phyloP scores from a whole-genome alignment of 1,284 basidiomycete genomes.

The Trichosporon sp. region DNA sequence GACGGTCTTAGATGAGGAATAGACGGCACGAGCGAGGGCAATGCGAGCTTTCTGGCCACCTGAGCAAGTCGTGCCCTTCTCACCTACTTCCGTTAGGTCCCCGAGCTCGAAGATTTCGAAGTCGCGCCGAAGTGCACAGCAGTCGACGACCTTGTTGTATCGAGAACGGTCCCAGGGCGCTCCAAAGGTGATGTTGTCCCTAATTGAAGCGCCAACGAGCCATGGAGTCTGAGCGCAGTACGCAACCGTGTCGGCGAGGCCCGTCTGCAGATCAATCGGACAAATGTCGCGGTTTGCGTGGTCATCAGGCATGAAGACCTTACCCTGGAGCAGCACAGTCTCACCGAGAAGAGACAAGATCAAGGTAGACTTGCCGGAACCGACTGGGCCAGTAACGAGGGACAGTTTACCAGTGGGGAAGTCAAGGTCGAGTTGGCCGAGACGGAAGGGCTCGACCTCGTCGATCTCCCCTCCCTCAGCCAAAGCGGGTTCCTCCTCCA shows the following conservation, averaged over 20 bases:
- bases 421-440: slow-evolving; percentile 58
- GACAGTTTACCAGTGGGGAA: slow-evolving; percentile 57
- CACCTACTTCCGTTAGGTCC: slow-evolving; percentile 64
- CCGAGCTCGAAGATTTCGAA: slow-evolving; percentile 61
- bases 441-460: slow-evolving; percentile 50
- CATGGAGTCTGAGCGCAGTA: slow-evolving; percentile 62
- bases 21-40: slow-evolving; percentile 54
- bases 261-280: slow-evolving; percentile 57
- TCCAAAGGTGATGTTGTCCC: slow-evolving; percentile 63
- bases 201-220: slow-evolving; percentile 62
- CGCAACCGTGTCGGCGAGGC: slow-evolving; percentile 60
- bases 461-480: slow-evolving; percentile 28
- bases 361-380: slow-evolving; percentile 70
- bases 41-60: slow-evolving; percentile 56
- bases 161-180: slow-evolving; percentile 55
- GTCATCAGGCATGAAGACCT: slow-evolving; percentile 61
- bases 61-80: slow-evolving; percentile 61
- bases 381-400: slow-evolving; percentile 59
- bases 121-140: slow-evolving; percentile 62
- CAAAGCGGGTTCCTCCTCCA: slow-evolving; percentile 28
- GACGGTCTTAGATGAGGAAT: slow-evolving; percentile 52
- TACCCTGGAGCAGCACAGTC: slow-evolving; percentile 59
- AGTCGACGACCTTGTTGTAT: slow-evolving; percentile 59
- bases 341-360: slow-evolving; percentile 64
- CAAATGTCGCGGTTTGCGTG: slow-evolving; percentile 51